These are phyloP conservation scores for Globisporangium cylindrosporum DNA, from an alignment of 352 stramenopile species.

Conservation along the genomic window DNA sequence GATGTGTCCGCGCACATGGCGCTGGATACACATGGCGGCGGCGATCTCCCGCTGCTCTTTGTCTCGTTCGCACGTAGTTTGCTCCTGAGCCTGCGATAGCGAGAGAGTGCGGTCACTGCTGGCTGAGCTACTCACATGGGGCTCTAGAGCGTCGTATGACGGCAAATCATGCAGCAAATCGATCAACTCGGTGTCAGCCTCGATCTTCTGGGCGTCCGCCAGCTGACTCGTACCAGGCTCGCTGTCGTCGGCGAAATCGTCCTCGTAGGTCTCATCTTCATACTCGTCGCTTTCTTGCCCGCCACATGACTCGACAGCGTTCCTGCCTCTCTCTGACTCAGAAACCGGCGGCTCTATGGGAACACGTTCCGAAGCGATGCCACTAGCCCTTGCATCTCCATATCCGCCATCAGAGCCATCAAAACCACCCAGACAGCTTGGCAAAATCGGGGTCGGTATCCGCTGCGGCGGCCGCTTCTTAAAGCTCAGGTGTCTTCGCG, in stretches of 20 bases:
- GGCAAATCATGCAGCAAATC: conserved; percentile 34
- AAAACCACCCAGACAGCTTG: background rate
- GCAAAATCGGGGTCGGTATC: conserved; percentile 7
- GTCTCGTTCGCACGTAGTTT: background rate
- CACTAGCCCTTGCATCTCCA: background rate
- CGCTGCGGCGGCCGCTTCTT: conserved; percentile 20
- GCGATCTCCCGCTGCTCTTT: conserved; percentile 9
- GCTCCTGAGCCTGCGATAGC: background rate
- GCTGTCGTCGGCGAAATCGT: conserved; percentile 37
- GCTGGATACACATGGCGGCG: conserved; percentile 29
- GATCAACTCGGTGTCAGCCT: conserved; percentile 39
- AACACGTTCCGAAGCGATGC: background rate
- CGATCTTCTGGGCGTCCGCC: conserved; percentile 13
- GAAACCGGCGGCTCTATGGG: background rate
- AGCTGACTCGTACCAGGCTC: conserved; percentile 7
- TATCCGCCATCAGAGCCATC: background rate
- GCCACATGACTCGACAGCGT: background rate
- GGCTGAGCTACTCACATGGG: background rate
- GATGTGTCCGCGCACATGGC: conserved; percentile 19
- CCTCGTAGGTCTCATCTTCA: conserved; percentile 32
- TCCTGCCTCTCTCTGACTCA: background rate
- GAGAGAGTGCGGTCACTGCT: background rate
- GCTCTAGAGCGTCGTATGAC: background rate
- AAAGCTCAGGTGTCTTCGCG: conserved; percentile 21
- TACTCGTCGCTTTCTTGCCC: conserved; percentile 3